These are phyloP conservation scores for Lanmaoa pseudosensibilis DNA, from an alignment of 768 basidiomycete species.

Conservation along the genomic window DNA sequence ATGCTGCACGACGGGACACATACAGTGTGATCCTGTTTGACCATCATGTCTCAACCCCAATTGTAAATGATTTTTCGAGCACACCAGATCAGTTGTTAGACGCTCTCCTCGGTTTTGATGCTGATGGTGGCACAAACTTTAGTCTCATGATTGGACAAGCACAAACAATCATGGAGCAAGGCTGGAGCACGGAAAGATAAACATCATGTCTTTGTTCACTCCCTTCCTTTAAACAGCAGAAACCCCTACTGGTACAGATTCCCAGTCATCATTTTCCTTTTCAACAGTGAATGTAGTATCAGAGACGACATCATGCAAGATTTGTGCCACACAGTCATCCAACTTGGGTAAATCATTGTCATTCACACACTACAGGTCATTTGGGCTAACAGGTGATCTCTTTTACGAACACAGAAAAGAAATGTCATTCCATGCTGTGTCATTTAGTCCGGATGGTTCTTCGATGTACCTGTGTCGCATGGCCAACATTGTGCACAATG, in stretches of 20 bases:
- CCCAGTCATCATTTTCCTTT: conserved; percentile 41
- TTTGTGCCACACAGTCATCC: conserved; percentile 42
- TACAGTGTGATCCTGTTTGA: conserved; percentile 57
- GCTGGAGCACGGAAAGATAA: conserved; percentile 55
- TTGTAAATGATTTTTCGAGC: conserved; percentile 49
- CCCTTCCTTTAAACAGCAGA: neutral
- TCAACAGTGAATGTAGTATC: conserved; percentile 48
- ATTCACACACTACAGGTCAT: rapidly evolving
- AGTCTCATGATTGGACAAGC: conserved; percentile 38
- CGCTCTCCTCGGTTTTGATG: conserved; percentile 32
- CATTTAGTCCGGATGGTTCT: conserved; percentile 43
- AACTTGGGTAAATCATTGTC: conserved; percentile 42
- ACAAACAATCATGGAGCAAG: conserved; percentile 39
- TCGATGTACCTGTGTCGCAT: conserved; percentile 42
- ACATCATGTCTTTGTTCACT: neutral
- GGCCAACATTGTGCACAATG: conserved; percentile 50
- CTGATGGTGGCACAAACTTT: conserved; percentile 45
- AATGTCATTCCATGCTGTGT: conserved; percentile 58
- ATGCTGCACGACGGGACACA: conserved; percentile 45
- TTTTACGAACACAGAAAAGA: conserved; percentile 42
- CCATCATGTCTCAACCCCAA: conserved; percentile 9
- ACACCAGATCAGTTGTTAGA: conserved; percentile 46
- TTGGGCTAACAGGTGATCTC: neutral
- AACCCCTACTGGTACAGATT: conserved; percentile 2
- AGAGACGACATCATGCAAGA: conserved; percentile 39